Conservation (phyloP, 345 rosid species). For the Lepidium aucheri region DNA sequence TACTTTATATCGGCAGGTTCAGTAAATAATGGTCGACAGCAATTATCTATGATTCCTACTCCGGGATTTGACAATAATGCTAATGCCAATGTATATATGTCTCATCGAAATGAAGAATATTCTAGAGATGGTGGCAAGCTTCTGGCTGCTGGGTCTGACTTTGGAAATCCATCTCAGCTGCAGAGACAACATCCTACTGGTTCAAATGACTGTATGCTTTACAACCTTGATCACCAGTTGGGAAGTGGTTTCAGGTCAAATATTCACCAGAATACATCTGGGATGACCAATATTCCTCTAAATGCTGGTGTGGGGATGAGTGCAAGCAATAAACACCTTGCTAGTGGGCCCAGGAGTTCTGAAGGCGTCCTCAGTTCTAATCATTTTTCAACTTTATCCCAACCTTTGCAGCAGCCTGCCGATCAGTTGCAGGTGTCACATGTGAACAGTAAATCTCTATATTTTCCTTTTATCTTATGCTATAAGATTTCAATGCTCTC, state of each 20-base stretch:
- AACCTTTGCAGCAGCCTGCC: constrained; percentile 59
- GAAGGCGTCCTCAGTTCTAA: constrained; percentile 24
- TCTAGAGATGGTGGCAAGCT: constrained; percentile 50
- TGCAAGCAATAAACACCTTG: constrained; percentile 42
- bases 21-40: constrained; percentile 59
- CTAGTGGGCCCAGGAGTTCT: constrained; percentile 12
- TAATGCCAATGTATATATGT: constrained; percentile 34
- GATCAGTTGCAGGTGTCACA: constrained; percentile 62
- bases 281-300: constrained; percentile 52
- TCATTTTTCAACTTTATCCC: constrained; percentile 46
- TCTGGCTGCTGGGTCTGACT: constrained; percentile 53
- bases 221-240: constrained; percentile 58
- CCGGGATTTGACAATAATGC: constrained; percentile 53
- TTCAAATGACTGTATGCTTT: constrained; percentile 60
- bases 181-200: constrained; percentile 47
- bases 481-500: not conserved
- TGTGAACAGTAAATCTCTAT: constrained; percentile 52
- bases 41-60: constrained; percentile 79
- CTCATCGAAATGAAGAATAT: constrained; percentile 50
- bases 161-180: constrained; percentile 50
- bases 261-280: constrained; percentile 60
- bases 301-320: constrained; percentile 60
- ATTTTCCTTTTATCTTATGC: constrained; percentile 14
- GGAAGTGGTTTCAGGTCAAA: constrained; percentile 62
- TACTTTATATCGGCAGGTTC: constrained; percentile 39